These are phyloP conservation scores for Aspergillus sp. DNA, from an alignment of 2,329 filamentous ascomycete species.

Conservation along the genomic window DNA sequence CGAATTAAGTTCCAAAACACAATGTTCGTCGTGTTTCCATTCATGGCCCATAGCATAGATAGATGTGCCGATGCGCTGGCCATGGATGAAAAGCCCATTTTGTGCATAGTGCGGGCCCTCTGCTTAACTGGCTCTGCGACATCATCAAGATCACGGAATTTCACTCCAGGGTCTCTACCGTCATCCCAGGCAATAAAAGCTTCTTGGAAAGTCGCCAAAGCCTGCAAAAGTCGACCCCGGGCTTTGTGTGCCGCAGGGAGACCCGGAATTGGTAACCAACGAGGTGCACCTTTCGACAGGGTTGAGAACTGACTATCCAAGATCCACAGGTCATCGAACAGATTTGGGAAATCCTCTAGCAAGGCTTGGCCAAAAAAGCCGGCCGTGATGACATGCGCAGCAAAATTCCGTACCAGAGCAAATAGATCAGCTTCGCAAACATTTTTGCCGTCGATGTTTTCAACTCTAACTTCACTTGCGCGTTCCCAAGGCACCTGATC, in stretches of 20 bases:
- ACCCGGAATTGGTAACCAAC: slow-evolving; percentile 49
- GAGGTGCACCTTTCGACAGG: slow-evolving; percentile 50
- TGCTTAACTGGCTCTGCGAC: slow-evolving; percentile 40
- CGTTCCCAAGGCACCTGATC: slow-evolving; percentile 60
- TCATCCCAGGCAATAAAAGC: slow-evolving; percentile 39
- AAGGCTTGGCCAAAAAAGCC: slow-evolving; percentile 49
- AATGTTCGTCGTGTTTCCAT: slow-evolving; percentile 47
- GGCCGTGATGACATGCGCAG: slow-evolving; percentile 43
- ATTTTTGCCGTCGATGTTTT: slow-evolving; percentile 32
- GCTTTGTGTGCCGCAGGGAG: slow-evolving; percentile 44
- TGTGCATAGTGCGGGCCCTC: slow-evolving; percentile 36
- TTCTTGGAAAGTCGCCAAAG: slow-evolving; percentile 37
- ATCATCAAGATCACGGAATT: slow-evolving; percentile 45
- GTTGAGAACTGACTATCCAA: slow-evolving; percentile 50
- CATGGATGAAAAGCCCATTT: slow-evolving; percentile 28
- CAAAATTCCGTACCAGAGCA: slow-evolving; percentile 50
- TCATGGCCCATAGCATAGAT: slow-evolving; percentile 50
- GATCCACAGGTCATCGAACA: slow-evolving; percentile 50
- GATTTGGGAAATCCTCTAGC: slow-evolving; percentile 45
- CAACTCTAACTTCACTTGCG: slow-evolving; percentile 37
- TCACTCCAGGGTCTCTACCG: slow-evolving; percentile 36
- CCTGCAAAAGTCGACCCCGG: slow-evolving; percentile 35
- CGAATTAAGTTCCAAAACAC: slow-evolving; percentile 48
- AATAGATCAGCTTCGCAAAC: slow-evolving; percentile 49
- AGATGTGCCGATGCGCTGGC: slow-evolving; percentile 39